These are phyloP conservation scores for Caloboletus inedulis DNA, from an alignment of 1,284 basidiomycete genomes.

Conservation along the genomic window DNA sequence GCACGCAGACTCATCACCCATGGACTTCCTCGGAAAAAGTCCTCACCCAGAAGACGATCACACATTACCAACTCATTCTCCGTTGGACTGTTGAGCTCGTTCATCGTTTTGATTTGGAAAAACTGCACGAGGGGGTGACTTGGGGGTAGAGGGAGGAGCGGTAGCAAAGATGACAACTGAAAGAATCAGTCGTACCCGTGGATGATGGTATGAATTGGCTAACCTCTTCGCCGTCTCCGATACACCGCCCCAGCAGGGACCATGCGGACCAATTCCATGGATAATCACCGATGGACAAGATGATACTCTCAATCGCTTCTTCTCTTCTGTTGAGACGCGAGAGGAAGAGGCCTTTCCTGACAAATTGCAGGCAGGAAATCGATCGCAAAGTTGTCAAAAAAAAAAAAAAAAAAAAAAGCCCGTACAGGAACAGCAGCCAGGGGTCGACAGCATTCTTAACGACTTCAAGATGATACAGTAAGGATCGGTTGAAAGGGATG, in stretches of 20 bases:
- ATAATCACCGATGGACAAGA: constrained; percentile 76
- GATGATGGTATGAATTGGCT: constrained; percentile 1
- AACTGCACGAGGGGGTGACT: constrained; percentile 77
- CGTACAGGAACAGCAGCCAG: constrained; percentile 81
- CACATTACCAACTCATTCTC: constrained; percentile 80
- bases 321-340: constrained; percentile 75
- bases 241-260: constrained; percentile 76
- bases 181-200: constrained; percentile 16
- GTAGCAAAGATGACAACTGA: constrained; percentile 63
- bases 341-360: constrained; percentile 77
- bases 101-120: constrained; percentile 87
- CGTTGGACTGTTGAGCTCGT: constrained; percentile 85
- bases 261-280: constrained; percentile 98
- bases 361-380: constrained; percentile 1
- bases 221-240: constrained; percentile 91
- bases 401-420: neutral
- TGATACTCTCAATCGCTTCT: constrained; percentile 81
- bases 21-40: constrained; percentile 79
- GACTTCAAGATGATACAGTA: constrained; percentile 59
- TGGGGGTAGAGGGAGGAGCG: constrained; percentile 60
- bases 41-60: constrained; percentile 65
- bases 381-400: constrained; percentile 8
- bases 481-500: constrained; percentile 61
- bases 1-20: constrained; percentile 87
- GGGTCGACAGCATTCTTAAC: constrained; percentile 67